Evolutionary conservation across 75 land plant genomes (phyloP).

Genomic region (Ceratopteris richardii): DNA sequence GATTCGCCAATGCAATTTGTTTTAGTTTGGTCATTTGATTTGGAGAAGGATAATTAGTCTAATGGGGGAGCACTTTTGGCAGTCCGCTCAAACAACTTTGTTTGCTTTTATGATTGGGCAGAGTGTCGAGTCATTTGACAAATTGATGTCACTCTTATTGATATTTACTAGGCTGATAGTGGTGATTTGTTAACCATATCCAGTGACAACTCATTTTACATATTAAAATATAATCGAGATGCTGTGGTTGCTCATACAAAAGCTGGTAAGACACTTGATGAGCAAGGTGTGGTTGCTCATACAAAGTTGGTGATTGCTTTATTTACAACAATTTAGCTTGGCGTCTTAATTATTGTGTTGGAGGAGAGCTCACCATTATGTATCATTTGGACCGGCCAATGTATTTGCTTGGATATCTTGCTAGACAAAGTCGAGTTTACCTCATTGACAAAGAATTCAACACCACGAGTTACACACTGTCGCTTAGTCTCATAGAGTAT

Average conservation of each 20-base stretch:
- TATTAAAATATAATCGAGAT: conserved; percentile 91
- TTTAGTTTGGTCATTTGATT: too few relatives aligned
- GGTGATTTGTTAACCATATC: conserved; percentile 91
- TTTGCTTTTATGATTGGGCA: conserved; percentile 98
- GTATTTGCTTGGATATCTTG: conserved; percentile 94
- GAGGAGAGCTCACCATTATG: conserved; percentile 99
- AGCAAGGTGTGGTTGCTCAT: conserved; percentile 89
- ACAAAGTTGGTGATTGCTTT: conserved; percentile 99
- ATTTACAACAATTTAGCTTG: conserved; percentile 95
- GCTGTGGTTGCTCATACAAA: conserved; percentile 65
- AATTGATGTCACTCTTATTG: conserved; percentile 90
- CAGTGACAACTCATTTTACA: conserved; percentile 94
- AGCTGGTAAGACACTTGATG: conserved; percentile 78
- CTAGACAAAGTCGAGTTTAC: conserved; percentile 88
- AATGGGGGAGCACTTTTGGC: conserved; percentile 85
- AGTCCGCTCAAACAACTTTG: conserved; percentile 91
- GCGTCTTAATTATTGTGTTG: conserved; percentile 97
- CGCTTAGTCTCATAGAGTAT: conserved; percentile 92
- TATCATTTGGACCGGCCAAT: conserved; percentile 97
- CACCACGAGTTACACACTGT: conserved; percentile 84
- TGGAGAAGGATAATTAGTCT: too few relatives aligned
- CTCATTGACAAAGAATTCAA: conserved; percentile 99
- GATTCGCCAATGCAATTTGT: too few relatives aligned
- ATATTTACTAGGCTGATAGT: conserved; percentile 97
- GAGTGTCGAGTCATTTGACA: conserved; percentile 88